A percentile compares a stretch with the other conserved stretches of the same genome.
phyloP scores from a whole-genome alignment of 2,329 filamentous ascomycete species.

The Stemphylium beticola region DNA sequence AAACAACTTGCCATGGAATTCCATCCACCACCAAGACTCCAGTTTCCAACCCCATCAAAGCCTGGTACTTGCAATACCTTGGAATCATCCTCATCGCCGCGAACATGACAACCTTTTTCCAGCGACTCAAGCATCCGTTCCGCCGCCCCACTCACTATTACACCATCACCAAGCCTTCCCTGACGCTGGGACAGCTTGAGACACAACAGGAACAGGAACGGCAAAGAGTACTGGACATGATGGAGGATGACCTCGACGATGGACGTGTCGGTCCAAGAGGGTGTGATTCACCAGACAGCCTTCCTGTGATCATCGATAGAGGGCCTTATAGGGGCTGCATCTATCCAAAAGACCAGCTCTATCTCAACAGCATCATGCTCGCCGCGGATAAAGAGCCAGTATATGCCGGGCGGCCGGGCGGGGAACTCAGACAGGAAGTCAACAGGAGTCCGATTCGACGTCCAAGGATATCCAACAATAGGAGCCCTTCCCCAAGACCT shows the following conservation, averaged over 20 bases:
- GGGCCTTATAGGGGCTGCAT: conserved; percentile 17
- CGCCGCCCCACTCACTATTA: conserved; percentile 7
- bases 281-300: conserved; percentile 2
- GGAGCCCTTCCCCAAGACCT: not conserved
- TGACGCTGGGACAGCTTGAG: not conserved
- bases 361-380: conserved; percentile 28
- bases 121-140: conserved; percentile 20
- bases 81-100: not conserved
- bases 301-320: conserved; percentile 21
- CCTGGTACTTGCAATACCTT: not conserved
- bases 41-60: not conserved
- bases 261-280: not conserved
- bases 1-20: conserved; percentile 7
- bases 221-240: not conserved
- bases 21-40: not conserved
- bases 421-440: conserved; percentile 10
- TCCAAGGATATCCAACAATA: not conserved
- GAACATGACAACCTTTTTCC: conserved; percentile 16
- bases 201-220: not conserved
- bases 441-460: conserved; percentile 2
- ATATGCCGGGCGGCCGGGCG: not conserved
- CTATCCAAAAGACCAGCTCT: conserved; percentile 21
- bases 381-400: conserved; percentile 15
- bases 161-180: not conserved
- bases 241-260: conserved; percentile 13